phyloP scores from a whole-genome alignment of 2,329 filamentous ascomycete species.

The Torrubiellomyces zombiae region DNA sequence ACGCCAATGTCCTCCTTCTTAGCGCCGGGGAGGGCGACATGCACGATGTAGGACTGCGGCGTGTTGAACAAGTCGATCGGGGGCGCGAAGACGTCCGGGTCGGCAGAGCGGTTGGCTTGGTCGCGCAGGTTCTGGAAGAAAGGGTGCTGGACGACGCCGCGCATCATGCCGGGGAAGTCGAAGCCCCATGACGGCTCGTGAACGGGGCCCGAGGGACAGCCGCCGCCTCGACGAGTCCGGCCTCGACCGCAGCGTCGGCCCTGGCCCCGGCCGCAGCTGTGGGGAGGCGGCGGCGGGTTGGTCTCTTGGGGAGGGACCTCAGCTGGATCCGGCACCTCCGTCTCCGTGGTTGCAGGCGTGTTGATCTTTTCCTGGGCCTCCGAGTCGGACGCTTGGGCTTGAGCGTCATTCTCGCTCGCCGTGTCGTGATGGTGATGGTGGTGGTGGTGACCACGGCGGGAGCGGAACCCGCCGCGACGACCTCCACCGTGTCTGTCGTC shows the following conservation, averaged over 20 bases:
- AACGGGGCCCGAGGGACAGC: slow-evolving; percentile 10
- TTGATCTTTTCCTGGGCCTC: slow-evolving; percentile 19
- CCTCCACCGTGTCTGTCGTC: background rate
- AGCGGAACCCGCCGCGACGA: slow-evolving; percentile 6
- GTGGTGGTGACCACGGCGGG: slow-evolving; percentile 1
- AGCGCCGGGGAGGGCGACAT: slow-evolving; percentile 62
- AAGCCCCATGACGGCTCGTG: too few species aligned
- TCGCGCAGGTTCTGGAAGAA: slow-evolving; percentile 24
- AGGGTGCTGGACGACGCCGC: slow-evolving; percentile 23
- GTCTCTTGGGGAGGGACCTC: slow-evolving; percentile 17
- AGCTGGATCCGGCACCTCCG: slow-evolving; percentile 14
- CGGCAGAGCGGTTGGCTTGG: slow-evolving; percentile 14
- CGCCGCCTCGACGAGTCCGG: slow-evolving; percentile 8
- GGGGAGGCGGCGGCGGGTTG: slow-evolving; percentile 6
- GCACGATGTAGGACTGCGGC: slow-evolving; percentile 46
- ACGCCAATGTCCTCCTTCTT: slow-evolving; percentile 65
- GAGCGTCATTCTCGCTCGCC: slow-evolving; percentile 6
- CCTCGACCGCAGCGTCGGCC: slow-evolving; percentile 8
- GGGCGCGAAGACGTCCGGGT: slow-evolving; percentile 34
- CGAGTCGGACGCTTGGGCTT: slow-evolving; percentile 11
- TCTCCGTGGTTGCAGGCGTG: slow-evolving; percentile 16
- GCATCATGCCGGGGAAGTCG: slow-evolving; percentile 23
- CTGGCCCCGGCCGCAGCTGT: slow-evolving; percentile 7
- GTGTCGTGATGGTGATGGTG: slow-evolving; percentile 10
- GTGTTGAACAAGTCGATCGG: slow-evolving; percentile 66